phyloP scores from a whole-genome alignment of 2,329 filamentous ascomycete genomes.

The Passalora sequoiae region DNA sequence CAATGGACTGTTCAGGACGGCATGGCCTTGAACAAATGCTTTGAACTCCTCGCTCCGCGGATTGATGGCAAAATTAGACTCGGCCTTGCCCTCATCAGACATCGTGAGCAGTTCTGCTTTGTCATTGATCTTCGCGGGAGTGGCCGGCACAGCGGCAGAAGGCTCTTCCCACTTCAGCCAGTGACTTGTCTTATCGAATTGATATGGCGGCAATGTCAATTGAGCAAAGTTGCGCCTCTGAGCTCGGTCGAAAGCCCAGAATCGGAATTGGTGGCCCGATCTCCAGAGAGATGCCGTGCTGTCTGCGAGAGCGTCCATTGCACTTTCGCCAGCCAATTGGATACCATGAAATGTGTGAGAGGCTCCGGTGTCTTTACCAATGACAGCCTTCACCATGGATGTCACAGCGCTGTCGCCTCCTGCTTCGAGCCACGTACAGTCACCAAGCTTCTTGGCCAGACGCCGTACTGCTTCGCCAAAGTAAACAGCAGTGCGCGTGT shows the following conservation, averaged over 20 bases:
- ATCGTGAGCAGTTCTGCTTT: not conserved
- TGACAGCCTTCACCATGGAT: conserved; percentile 1
- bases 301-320: not conserved
- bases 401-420: conserved; percentile 5
- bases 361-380: not conserved
- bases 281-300: conserved; percentile 1
- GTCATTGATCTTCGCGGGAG: not conserved
- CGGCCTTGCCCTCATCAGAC: not conserved
- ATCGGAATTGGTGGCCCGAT: not conserved
- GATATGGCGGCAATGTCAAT: conserved; percentile 1
- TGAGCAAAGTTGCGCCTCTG: not conserved
- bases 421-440: conserved; percentile 6
- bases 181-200: not conserved
- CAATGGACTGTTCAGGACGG: not conserved
- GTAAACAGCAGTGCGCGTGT: conserved; percentile 6
- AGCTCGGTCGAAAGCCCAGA: not conserved
- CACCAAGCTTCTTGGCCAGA: not conserved
- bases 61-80: not conserved
- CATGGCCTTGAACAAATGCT: not conserved
- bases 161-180: not conserved
- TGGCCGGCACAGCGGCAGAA: not conserved
- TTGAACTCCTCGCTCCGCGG: not conserved
- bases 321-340: not conserved
- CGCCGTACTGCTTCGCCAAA: conserved; percentile 7
- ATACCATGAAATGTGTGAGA: not conserved